These are phyloP conservation scores for Akanthomyces lecanii DNA, from an alignment of 2,329 filamentous ascomycete species.

Conservation along the genomic window DNA sequence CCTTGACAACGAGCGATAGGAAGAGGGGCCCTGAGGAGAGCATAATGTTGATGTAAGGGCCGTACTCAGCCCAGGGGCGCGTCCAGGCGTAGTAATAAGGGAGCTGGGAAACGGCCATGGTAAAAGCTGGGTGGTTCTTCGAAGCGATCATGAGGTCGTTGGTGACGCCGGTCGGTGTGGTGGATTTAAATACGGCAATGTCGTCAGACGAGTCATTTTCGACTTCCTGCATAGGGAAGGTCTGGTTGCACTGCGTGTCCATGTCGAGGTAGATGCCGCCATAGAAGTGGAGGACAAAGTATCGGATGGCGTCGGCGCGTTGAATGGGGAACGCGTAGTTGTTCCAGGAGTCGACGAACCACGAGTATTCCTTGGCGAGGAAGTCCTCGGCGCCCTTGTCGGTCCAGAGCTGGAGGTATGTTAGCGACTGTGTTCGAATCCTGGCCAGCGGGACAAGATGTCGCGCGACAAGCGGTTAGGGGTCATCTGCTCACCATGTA, in stretches of 20 bases:
- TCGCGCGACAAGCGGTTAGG: not conserved
- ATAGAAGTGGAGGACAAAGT: slow-evolving; percentile 68
- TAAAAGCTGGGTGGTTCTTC: slow-evolving; percentile 70
- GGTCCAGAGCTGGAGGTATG: slow-evolving; percentile 59
- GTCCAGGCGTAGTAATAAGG: slow-evolving; percentile 53
- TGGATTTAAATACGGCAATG: slow-evolving; percentile 38
- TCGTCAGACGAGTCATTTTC: slow-evolving; percentile 22
- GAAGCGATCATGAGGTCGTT: slow-evolving; percentile 77
- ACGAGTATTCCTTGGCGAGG: slow-evolving; percentile 64
- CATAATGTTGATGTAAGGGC: slow-evolving; percentile 72
- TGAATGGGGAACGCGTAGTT: slow-evolving; percentile 68
- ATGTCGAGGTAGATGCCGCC: slow-evolving; percentile 70
- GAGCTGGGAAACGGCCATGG: slow-evolving; percentile 63
- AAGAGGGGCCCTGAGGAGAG: slow-evolving; percentile 72
- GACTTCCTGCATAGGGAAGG: slow-evolving; percentile 27
- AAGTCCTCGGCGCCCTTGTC: slow-evolving; percentile 63
- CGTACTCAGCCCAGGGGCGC: slow-evolving; percentile 60
- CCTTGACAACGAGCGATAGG: slow-evolving; percentile 70
- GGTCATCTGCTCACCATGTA: slow-evolving; percentile 55
- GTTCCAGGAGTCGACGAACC: slow-evolving; percentile 67
- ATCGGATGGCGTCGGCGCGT: slow-evolving; percentile 67
- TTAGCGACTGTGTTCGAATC: not conserved
- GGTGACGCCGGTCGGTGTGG: slow-evolving; percentile 71
- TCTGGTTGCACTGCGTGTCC: slow-evolving; percentile 30
- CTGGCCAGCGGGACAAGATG: no score